These are phyloP conservation scores for Solanum hybrid DNA, from an alignment of 305 asterid species.

Conservation along the genomic window DNA sequence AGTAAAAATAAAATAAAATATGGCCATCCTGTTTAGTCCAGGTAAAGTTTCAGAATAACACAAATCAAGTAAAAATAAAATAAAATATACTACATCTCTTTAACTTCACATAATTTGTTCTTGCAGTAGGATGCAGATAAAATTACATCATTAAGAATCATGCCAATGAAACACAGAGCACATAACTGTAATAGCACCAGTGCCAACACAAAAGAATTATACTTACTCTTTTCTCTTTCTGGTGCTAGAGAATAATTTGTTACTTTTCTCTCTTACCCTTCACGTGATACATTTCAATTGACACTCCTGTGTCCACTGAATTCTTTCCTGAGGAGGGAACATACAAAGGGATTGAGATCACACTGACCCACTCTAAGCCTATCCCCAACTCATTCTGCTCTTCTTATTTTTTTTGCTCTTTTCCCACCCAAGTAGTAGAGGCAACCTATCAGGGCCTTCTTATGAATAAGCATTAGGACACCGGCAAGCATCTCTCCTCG, in stretches of 20 bases:
- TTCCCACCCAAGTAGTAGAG: neutral
- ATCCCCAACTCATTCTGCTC: neutral
- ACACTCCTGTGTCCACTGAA: neutral
- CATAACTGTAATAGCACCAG: neutral
- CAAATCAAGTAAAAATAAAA: neutral
- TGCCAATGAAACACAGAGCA: neutral
- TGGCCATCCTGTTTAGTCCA: constrained; percentile 77
- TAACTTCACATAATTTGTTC: neutral
- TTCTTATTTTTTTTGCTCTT: neutral
- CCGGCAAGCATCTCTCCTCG: neutral
- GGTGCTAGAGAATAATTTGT: neutral
- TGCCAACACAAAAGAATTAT: neutral
- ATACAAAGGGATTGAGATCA: neutral
- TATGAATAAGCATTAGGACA: neutral
- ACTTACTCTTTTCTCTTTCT: neutral
- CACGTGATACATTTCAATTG: neutral
- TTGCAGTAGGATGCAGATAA: neutral
- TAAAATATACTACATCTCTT: neutral
- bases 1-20: neutral
- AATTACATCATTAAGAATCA: neutral
- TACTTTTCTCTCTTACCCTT: neutral
- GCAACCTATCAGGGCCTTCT: neutral
- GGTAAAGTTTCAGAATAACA: neutral
- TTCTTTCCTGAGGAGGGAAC: neutral
- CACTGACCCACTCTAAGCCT: neutral